Evolutionary conservation across 176 grass and related monocot species (phyloP).

Genomic region (Pharus latifolius): DNA sequence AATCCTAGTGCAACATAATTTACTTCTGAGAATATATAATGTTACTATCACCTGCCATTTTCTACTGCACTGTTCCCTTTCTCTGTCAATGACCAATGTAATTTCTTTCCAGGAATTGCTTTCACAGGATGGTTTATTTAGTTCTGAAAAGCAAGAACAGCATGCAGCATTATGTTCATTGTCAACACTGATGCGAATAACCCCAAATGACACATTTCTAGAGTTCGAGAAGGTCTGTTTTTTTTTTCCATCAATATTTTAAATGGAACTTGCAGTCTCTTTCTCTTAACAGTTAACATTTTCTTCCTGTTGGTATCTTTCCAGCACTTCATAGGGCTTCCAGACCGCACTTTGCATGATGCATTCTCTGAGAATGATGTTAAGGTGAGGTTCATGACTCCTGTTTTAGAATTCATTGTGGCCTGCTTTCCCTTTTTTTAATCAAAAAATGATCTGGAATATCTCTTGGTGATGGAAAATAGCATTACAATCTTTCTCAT

Average conservation of each 20-base stretch:
- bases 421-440: background rate
- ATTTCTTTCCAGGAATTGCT: conserved; percentile 70
- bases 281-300: background rate
- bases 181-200: conserved; percentile 81
- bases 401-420: background rate
- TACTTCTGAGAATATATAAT: background rate
- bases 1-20: background rate
- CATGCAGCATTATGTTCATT: conserved; percentile 60
- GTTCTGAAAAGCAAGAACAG: conserved; percentile 46
- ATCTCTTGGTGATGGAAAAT: background rate
- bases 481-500: background rate
- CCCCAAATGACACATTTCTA: conserved; percentile 71
- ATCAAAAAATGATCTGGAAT: background rate
- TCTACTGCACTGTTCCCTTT: background rate
- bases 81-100: background rate
- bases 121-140: conserved; percentile 62
- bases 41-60: background rate
- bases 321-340: conserved; percentile 72
- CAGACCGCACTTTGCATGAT: conserved; percentile 66
- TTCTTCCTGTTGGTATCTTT: conserved; percentile 22
- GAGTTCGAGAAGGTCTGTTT: conserved; percentile 78
- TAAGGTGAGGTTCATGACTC: conserved; percentile 51
- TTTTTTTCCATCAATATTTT: conserved; percentile 6
- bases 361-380: conserved; percentile 65
- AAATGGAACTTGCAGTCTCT: conserved; percentile 11